Evolutionary conservation across 176 grass and related monocot genomes (phyloP), one percentile per base, ranked within the genome.

Genomic region (Raddia guianensis): DNA sequence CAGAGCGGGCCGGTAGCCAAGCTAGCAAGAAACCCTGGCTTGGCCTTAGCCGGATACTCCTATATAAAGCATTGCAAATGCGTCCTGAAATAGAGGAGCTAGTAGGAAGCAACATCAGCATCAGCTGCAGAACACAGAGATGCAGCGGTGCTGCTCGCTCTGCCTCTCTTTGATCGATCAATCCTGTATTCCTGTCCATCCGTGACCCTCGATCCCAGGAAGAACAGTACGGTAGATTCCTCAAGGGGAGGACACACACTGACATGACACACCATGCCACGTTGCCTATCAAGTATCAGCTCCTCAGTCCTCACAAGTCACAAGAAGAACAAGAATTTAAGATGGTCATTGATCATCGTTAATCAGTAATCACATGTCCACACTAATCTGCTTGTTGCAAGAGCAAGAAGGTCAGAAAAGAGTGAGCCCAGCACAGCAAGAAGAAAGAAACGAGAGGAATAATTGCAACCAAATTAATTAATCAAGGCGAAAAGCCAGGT

Each of bases 11-110:
- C 60, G 68, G 27, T 27, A 27, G 51, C 43, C 81, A 79, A n/a
- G 55, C 91, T 66, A 91, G 80, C 48, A 40, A 27, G 27, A 0
- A 27, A 27, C 27, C 27, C 63, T 86, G 78, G 83, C 76, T 77
- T 83, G 86, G 82, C 83, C 58, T 74, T 64, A 68, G 65, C 14
- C 11, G 69, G 80, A 74, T 66, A 70, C 69, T 85, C 75, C 83
- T 83, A 91, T 79, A 82, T 89, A 94, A 91, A 94, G 92, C 81
- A 91, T 87, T 33, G 77, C 84, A 85, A 91, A 82, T 91, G 63
- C 69, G 76, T 43, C 80, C 82, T 79, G 45, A 80, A 83, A 91
- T 50, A 52, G 68, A 9, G 19, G 58, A 79, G 37, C 15, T 61
- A 52, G 74, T 64, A 35, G 68, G 67, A 9, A n/a, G 21, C 7